A percentile compares a stretch with the other conserved stretches of the same genome.
phyloP scores from a whole-genome alignment of 2,329 filamentous ascomycete genomes.

The Penicillium sp. region DNA sequence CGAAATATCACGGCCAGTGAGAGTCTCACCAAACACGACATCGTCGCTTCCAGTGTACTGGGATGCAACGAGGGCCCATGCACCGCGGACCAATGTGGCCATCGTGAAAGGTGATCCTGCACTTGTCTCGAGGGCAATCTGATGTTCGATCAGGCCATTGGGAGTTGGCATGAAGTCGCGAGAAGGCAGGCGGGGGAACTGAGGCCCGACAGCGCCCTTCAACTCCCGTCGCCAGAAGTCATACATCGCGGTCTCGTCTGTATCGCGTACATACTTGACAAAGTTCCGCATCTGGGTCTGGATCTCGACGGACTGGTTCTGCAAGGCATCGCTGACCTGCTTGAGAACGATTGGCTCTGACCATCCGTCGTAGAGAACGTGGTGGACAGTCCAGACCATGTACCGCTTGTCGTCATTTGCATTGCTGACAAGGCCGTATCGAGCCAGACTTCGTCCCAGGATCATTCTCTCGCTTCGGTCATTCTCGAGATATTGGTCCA shows the following conservation, averaged over 20 bases:
- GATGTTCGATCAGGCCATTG: conserved; percentile 46
- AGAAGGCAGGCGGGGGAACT: conserved; percentile 51
- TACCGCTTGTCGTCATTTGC: conserved; percentile 29
- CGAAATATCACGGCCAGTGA: conserved; percentile 49
- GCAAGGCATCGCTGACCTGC: conserved; percentile 31
- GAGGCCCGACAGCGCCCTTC: conserved; percentile 45
- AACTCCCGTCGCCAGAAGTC: conserved; percentile 51
- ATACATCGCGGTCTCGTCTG: conserved; percentile 41
- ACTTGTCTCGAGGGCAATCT: conserved; percentile 30
- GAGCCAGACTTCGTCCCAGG: conserved; percentile 36
- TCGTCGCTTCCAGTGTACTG: conserved; percentile 47
- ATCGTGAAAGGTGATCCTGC: conserved; percentile 40
- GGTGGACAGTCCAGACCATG: conserved; percentile 52
- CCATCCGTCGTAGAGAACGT: conserved; percentile 54
- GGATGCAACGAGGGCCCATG: conserved; percentile 49
- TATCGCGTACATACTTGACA: conserved; percentile 48
- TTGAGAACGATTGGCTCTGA: conserved; percentile 40
- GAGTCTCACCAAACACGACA: conserved; percentile 51
- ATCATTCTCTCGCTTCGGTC: conserved; percentile 32
- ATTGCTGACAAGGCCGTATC: conserved; percentile 35
- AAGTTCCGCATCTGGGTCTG: conserved; percentile 46
- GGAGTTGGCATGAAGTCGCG: conserved; percentile 48
- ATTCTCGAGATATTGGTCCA: conserved; percentile 27
- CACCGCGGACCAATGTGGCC: conserved; percentile 49
- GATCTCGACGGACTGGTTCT: conserved; percentile 16